phyloP scores from a whole-genome alignment of 2,329 filamentous ascomycete genomes.

The Penicillium brevicompactum region DNA sequence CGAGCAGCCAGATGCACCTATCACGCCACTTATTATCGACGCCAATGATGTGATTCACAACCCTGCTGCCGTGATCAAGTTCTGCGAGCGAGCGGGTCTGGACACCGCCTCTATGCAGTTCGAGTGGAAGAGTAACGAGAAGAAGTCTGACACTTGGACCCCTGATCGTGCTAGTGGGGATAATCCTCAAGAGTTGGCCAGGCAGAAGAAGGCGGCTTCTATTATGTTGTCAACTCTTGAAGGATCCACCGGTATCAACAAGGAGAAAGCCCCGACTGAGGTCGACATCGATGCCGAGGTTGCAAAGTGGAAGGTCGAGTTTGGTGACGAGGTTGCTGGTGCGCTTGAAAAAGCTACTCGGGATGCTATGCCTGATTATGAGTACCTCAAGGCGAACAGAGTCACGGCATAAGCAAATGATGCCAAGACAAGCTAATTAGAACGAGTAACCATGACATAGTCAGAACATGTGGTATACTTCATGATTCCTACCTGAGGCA shows the following conservation, averaged over 20 bases:
- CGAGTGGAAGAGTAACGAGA: slow-evolving; percentile 30
- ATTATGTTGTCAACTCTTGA: slow-evolving; percentile 34
- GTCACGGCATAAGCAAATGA: slow-evolving; percentile 10
- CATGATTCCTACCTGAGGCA: no score
- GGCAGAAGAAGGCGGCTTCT: not conserved
- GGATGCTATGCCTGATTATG: slow-evolving; percentile 44
- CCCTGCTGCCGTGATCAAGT: slow-evolving; percentile 27
- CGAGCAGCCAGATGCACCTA: slow-evolving; percentile 16
- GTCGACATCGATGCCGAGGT: slow-evolving; percentile 33
- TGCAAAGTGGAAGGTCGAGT: slow-evolving; percentile 40
- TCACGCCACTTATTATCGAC: slow-evolving; percentile 35
- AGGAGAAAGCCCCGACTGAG: slow-evolving; percentile 29
- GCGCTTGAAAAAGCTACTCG: slow-evolving; percentile 29
- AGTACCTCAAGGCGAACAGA: slow-evolving; percentile 35
- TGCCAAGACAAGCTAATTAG: no score
- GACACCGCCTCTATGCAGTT: slow-evolving; percentile 31
- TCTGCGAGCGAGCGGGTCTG: slow-evolving; percentile 32
- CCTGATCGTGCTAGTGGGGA: not conserved
- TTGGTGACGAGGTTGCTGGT: slow-evolving; percentile 31
- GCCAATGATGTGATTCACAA: slow-evolving; percentile 41
- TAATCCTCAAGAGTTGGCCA: not conserved
- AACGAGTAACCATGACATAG: no score
- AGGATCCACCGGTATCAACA: slow-evolving; percentile 36
- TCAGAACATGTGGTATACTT: no score
- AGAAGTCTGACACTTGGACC: slow-evolving; percentile 7